Evolutionary conservation across 2,329 filamentous ascomycete species (phyloP).

Genomic region (Xylariaceae sp.): DNA sequence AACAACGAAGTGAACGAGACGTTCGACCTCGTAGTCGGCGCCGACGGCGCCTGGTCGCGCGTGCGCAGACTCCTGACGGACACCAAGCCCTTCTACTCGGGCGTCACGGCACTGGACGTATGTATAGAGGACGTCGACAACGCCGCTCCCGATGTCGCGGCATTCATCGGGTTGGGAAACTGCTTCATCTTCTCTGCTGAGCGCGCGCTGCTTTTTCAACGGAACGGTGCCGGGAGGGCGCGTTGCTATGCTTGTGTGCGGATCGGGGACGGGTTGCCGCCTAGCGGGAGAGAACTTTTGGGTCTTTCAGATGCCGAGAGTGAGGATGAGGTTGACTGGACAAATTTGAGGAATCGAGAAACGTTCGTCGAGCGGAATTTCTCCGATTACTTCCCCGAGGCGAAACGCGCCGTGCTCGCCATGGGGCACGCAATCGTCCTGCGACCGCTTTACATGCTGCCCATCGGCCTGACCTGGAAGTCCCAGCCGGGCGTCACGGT

Average conservation of each 20-base stretch:
- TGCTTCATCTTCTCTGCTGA: constrained; percentile 32
- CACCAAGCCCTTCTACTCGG: constrained; percentile 36
- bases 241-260: constrained; percentile 20
- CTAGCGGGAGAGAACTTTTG: constrained; percentile 9
- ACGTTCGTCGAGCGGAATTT: constrained; percentile 18
- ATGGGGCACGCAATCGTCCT: constrained; percentile 14
- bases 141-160: constrained; percentile 31
- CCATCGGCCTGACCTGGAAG: constrained; percentile 22
- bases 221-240: constrained; percentile 18
- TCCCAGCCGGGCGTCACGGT: constrained; percentile 40
- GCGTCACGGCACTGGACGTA: constrained; percentile 36
- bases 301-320: constrained; percentile 4
- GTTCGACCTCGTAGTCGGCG: constrained; percentile 36
- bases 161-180: constrained; percentile 33
- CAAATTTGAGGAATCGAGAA: constrained; percentile 8
- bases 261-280: constrained; percentile 5
- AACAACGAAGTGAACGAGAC: constrained; percentile 5
- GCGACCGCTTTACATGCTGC: constrained; percentile 23
- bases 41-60: constrained; percentile 37
- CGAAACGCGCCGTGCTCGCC: constrained; percentile 9
- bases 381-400: constrained; percentile 12
- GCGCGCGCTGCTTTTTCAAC: constrained; percentile 20
- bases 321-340: constrained; percentile 19
- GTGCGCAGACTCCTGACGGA: constrained; percentile 29
- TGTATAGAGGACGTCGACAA: constrained; percentile 28